These are phyloP conservation scores for Phalaenopsis hybrid DNA, from an alignment of 116 monocot genomes.

Conservation along the genomic window DNA sequence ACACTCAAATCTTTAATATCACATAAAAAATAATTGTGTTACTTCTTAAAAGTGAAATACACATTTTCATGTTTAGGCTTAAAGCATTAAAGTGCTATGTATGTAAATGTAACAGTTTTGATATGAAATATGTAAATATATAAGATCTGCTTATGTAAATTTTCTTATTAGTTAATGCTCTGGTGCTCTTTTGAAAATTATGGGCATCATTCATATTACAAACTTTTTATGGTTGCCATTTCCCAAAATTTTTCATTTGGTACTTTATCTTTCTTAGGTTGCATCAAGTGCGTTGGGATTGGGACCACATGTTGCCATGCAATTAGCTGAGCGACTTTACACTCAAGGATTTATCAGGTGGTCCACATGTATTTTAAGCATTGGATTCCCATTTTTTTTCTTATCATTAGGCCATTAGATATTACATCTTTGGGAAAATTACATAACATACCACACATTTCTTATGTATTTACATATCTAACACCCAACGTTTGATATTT, in stretches of 20 bases:
- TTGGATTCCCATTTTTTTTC: not conserved
- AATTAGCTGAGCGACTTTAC: constrained; percentile 86
- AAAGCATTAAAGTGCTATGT: too few relatives aligned
- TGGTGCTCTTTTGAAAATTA: not conserved
- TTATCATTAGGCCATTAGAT: not conserved
- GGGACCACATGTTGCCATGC: constrained; percentile 92
- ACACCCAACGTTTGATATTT: too few relatives aligned
- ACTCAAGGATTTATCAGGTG: constrained; percentile 97
- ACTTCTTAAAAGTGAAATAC: too few relatives aligned
- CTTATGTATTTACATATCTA: too few relatives aligned
- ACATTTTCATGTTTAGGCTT: too few relatives aligned
- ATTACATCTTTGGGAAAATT: not conserved
- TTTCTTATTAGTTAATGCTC: not conserved
- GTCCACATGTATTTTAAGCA: not conserved
- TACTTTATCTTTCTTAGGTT: constrained; percentile 42
- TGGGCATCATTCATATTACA: not conserved
- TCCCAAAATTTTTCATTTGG: not conserved
- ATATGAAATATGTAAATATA: too few relatives aligned
- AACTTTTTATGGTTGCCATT: not conserved
- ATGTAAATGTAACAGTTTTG: too few relatives aligned
- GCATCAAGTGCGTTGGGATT: constrained; percentile 91
- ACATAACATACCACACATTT: too few relatives aligned
- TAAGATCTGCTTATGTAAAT: too few relatives aligned
- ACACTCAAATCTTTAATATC: too few relatives aligned
- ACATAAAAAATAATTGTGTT: too few relatives aligned